phyloP scores from a whole-genome alignment of 2,329 filamentous ascomycete genomes.

The Fusarium sp. region DNA sequence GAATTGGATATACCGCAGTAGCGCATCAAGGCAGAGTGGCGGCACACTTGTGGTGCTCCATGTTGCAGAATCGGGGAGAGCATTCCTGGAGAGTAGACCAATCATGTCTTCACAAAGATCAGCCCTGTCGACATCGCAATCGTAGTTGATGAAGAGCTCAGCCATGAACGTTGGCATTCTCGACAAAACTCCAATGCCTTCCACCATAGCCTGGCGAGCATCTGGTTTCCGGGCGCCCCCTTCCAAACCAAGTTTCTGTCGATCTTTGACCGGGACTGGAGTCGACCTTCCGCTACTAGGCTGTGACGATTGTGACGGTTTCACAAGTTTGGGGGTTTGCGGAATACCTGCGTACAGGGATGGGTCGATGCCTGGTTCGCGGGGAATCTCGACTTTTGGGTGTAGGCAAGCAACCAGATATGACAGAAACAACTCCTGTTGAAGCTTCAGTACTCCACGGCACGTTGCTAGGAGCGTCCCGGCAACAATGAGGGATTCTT shows the following conservation, averaged over 20 bases:
- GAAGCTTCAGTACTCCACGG: constrained; percentile 88
- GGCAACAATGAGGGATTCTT: constrained; percentile 91
- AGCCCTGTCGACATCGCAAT: constrained; percentile 90
- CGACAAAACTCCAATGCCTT: constrained; percentile 90
- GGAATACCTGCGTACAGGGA: constrained; percentile 93
- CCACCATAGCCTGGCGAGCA: constrained; percentile 97
- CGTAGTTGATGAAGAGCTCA: constrained; percentile 97
- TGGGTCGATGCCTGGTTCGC: constrained; percentile 89
- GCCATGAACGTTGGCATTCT: constrained; percentile 95
- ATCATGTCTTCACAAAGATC: constrained; percentile 97
- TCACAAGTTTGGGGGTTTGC: constrained; percentile 87
- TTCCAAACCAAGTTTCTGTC: constrained; percentile 91
- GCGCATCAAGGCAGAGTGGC: constrained; percentile 89
- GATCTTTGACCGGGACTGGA: constrained; percentile 90
- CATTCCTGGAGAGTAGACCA: constrained; percentile 90
- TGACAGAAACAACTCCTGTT: constrained; percentile 95
- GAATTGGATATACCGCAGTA: constrained; percentile 91
- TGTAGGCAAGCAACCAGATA: constrained; percentile 95
- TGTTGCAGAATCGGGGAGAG: constrained; percentile 94
- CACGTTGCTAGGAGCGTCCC: constrained; percentile 93
- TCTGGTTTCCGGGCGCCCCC: constrained; percentile 93
- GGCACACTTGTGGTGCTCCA: constrained; percentile 99
- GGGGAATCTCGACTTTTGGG: constrained; percentile 91
- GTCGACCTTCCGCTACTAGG: constrained; percentile 84
- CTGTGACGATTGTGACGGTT: constrained; percentile 75